Evolutionary conservation across 2,329 filamentous ascomycete genomes (phyloP).

Genomic region (Helotiales sp.): DNA sequence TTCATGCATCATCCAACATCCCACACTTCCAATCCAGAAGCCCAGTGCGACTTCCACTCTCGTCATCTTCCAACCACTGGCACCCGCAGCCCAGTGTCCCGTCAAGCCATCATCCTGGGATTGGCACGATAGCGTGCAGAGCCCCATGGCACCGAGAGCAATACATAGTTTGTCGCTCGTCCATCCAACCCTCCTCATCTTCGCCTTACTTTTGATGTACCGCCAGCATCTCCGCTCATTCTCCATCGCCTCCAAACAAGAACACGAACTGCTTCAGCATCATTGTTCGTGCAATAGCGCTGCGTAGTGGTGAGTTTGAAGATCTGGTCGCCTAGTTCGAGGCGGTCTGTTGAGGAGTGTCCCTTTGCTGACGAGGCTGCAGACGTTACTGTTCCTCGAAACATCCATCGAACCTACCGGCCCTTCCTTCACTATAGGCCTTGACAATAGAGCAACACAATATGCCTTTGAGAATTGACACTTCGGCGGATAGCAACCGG

Average conservation of each 20-base stretch:
- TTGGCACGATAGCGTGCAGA: constrained; percentile 19
- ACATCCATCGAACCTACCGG: constrained; percentile 6
- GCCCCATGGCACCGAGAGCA: constrained; percentile 24
- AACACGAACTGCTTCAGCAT: neutral
- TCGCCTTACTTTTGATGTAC: constrained; percentile 30
- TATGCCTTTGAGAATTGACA: constrained; percentile 28
- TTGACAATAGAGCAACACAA: constrained; percentile 13
- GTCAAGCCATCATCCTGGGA: constrained; percentile 13
- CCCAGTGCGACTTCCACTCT: constrained; percentile 4
- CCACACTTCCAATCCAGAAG: neutral
- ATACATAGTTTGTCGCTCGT: constrained; percentile 30
- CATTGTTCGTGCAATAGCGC: constrained; percentile 8
- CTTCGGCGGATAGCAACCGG: constrained; percentile 20
- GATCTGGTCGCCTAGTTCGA: constrained; percentile 9
- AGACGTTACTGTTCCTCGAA: constrained; percentile 19
- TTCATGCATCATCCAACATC: neutral
- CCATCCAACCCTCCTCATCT: constrained; percentile 21
- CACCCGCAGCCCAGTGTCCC: neutral
- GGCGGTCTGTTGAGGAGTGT: neutral
- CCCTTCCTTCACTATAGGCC: constrained; percentile 8
- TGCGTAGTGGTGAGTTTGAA: constrained; percentile 19
- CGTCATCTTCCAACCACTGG: constrained; percentile 10
- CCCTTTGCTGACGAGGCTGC: constrained; percentile 24
- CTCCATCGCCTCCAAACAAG: constrained; percentile 10
- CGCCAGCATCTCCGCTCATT: constrained; percentile 23